Percentiles rank a stretch among this genome's conserved stretches.
Evolutionary conservation across 1,284 basidiomycete species (phyloP).

Genomic region (Puccinia horiana): DNA sequence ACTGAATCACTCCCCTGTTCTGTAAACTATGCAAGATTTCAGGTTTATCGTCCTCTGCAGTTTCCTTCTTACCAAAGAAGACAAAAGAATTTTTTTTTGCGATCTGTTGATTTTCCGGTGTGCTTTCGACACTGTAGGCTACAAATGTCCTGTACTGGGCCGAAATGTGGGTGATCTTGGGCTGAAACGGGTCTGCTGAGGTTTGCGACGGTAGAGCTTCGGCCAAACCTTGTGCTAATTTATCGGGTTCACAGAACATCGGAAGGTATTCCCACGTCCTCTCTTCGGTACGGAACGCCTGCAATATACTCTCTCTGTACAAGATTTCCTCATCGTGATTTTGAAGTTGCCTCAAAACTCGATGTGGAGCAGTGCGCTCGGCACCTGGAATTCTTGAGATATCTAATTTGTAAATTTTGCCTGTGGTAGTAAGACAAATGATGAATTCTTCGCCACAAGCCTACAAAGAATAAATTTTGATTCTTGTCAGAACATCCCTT

Average conservation of each 20-base stretch:
- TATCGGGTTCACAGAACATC: slow-evolving; percentile 24
- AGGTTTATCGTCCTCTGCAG: slow-evolving; percentile 4
- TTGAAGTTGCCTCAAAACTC: slow-evolving; percentile 17
- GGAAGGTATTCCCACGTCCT: slow-evolving; percentile 40
- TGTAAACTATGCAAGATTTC: slow-evolving; percentile 39
- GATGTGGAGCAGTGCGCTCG: neutral
- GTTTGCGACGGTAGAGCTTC: slow-evolving; percentile 3
- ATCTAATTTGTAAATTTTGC: slow-evolving; percentile 42
- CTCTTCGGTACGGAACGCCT: slow-evolving; percentile 19
- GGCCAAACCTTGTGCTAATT: neutral
- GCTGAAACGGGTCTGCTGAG: neutral
- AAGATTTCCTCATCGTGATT: neutral
- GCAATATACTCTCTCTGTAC: slow-evolving; percentile 3
- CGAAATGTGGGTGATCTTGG: slow-evolving; percentile 41
- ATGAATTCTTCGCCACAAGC: slow-evolving; percentile 45
- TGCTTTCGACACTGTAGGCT: slow-evolving; percentile 26
- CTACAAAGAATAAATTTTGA: neutral
- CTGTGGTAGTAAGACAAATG: slow-evolving; percentile 21
- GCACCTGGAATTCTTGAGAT: slow-evolving; percentile 14
- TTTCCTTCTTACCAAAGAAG: slow-evolving; percentile 35
- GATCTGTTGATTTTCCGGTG: slow-evolving; percentile 1
- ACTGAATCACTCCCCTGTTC: slow-evolving; percentile 45
- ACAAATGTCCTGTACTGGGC: slow-evolving; percentile 44
- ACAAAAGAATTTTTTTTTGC: slow-evolving; percentile 38
- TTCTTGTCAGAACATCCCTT: neutral